Base-by-base conservation (phyloP, 2,329 filamentous ascomycete species). In the Penicillium sp. region DNA sequence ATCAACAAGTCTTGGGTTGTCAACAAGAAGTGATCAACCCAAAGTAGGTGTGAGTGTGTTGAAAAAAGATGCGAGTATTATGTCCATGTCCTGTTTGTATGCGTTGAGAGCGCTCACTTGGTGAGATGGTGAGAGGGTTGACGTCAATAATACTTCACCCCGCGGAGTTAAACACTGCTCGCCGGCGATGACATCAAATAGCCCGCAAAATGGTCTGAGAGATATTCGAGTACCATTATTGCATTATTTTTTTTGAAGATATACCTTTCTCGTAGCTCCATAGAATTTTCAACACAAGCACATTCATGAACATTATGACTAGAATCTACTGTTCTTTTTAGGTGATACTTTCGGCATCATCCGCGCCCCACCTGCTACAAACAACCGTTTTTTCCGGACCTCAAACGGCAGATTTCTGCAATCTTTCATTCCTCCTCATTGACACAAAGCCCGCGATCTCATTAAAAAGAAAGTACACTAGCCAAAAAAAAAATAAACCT, bases 101-200 rank as follows among this genome's bases (percentile, higher is more conserved):
- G 6, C n/a, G 41, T 54, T 37, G 11, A 16, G 11, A 16, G 13
- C 11, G 39, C 41, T 9, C 13, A 10, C 6, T 40, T 18, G 33
- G 14, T 18, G 16, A 11, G 14, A 36, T 60, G 44, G 53, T 52
- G 56, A 55, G 55, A 61, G 55, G 37, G 0, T 61, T 66, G 65
- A 69, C 66, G 67, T 70, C 60, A 67, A 66, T 10, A 14, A 41
- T 55, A 68, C 49, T 46, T 66, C 67, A 64, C 43, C 16, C 24
- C 19, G 43, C 33, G 36, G 50, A 43, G 46, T 31, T 22, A 33
- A 33, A 10, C 31, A 18, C 31, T 10, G 35, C 5, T 39, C 24
- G 24, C 35, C 7, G 10, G 1, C 16, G 27, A 51, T 54, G 53
- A 62, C 35, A 55, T 56, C 50, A 54, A 47, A 9, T 3, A 13